These are phyloP conservation scores for Dictyostelium purpureum DNA, from an alignment of 78 protist species.

Conservation along the genomic window DNA sequence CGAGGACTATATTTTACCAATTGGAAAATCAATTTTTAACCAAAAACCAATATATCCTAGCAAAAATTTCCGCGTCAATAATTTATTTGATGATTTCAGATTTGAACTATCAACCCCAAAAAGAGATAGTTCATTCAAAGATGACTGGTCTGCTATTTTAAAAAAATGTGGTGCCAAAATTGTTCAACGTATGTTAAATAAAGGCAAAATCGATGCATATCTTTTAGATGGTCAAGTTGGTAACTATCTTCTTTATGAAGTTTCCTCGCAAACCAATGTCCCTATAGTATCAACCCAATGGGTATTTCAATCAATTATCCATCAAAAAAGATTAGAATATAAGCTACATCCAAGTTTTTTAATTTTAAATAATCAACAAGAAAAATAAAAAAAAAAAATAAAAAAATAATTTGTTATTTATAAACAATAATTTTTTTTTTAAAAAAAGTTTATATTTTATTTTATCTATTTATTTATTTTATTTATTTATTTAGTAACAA, in stretches of 20 bases:
- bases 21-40: neutral
- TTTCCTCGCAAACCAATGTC: neutral
- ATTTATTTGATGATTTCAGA: neutral
- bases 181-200: neutral
- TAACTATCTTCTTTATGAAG: neutral
- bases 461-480: neutral
- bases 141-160: neutral
- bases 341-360: neutral
- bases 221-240: neutral
- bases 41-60: neutral
- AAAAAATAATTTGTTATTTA: neutral
- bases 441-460: too few relatives aligned
- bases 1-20: neutral
- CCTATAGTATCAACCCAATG: neutral
- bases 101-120: neutral
- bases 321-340: neutral
- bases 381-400: neutral
- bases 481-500: neutral
- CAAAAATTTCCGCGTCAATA: too few relatives aligned
- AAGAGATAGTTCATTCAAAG: neutral
- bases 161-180: constrained; percentile 13
- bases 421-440: too few relatives aligned
- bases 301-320: neutral
- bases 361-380: neutral
- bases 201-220: neutral